Conservation (phyloP, 306 rosid species). For the Quercus wislizeni region DNA sequence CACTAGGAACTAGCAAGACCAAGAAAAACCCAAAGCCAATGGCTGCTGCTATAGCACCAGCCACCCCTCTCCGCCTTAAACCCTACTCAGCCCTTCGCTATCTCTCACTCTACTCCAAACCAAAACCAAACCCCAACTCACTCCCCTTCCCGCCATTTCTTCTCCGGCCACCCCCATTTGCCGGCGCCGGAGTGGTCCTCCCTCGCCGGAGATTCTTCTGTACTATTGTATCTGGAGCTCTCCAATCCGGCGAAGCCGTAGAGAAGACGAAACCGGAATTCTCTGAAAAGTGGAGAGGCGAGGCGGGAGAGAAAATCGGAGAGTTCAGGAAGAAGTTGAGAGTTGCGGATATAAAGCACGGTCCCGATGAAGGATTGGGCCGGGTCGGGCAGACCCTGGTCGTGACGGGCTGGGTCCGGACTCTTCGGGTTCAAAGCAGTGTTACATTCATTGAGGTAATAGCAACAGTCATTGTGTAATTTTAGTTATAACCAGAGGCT, state of each 20-base stretch:
- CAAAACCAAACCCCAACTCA: slow-evolving; percentile 2
- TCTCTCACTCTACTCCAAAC: slow-evolving; percentile 25
- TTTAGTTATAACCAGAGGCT: background rate
- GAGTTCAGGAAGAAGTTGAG: slow-evolving; percentile 79
- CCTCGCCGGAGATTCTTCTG: slow-evolving; percentile 37
- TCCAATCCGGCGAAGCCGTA: slow-evolving; percentile 45
- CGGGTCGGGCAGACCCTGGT: slow-evolving; percentile 55
- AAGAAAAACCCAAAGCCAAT: slow-evolving; percentile 20
- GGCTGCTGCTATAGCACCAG: slow-evolving; percentile 45
- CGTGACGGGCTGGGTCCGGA: slow-evolving; percentile 84
- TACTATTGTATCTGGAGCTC: slow-evolving; percentile 35
- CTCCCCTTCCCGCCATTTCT: slow-evolving; percentile 24
- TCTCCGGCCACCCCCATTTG: slow-evolving; percentile 12
- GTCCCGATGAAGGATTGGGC: slow-evolving; percentile 48
- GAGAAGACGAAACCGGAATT: slow-evolving; percentile 29
- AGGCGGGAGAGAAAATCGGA: slow-evolving; percentile 38
- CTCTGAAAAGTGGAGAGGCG: slow-evolving; percentile 14
- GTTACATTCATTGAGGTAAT: slow-evolving; percentile 82
- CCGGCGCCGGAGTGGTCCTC: background rate
- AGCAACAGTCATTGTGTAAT: background rate
- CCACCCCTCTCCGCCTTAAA: slow-evolving; percentile 33
- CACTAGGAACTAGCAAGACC: background rate
- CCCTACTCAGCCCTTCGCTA: slow-evolving; percentile 32
- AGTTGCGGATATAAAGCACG: slow-evolving; percentile 61
- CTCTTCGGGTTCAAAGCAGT: slow-evolving; percentile 74